Percentiles rank a stretch among this genome's conserved stretches.
These are phyloP conservation scores for Exidia glandulosa DNA, from an alignment of 768 basidiomycete species.

Conservation along the genomic window DNA sequence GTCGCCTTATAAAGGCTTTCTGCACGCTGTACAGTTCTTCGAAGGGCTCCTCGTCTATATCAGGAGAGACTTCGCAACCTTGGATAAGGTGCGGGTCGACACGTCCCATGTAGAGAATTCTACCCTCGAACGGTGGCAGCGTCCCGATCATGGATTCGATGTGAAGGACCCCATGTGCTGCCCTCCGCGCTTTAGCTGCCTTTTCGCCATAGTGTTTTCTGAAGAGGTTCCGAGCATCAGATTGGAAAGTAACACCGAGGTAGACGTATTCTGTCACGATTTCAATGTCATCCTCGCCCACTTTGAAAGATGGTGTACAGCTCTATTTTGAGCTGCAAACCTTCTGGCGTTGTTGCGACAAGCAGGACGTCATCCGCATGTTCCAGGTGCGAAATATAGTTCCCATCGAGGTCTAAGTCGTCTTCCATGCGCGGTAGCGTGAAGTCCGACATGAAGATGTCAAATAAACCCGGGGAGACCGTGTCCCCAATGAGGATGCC, in stretches of 20 bases:
- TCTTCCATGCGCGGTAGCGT: neutral
- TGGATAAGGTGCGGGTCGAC: no score
- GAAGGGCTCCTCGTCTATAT: no score
- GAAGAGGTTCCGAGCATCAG: no score
- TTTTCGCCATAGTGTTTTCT: no score
- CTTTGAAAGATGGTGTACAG: neutral
- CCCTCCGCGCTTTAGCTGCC: no score
- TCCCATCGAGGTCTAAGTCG: conserved; percentile 6
- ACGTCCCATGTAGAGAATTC: conserved; percentile 4
- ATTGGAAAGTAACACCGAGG: neutral
- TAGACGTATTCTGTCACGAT: neutral
- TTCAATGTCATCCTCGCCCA: neutral
- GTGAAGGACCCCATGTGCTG: no score
- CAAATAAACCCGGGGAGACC: conserved; percentile 9
- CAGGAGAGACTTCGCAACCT: no score
- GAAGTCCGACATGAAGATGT: conserved; percentile 8
- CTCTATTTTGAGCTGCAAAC: conserved; percentile 12
- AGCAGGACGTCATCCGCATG: conserved; percentile 7
- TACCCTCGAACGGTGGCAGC: no score
- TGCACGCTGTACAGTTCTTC: no score
- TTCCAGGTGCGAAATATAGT: conserved; percentile 11
- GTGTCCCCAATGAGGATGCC: conserved; percentile 13
- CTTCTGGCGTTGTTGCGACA: conserved; percentile 2
- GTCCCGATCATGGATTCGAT: no score
- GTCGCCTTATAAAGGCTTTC: no score